Conservation (phyloP, 2,329 filamentous ascomycete genomes). For the Fusarium circinatum region DNA sequence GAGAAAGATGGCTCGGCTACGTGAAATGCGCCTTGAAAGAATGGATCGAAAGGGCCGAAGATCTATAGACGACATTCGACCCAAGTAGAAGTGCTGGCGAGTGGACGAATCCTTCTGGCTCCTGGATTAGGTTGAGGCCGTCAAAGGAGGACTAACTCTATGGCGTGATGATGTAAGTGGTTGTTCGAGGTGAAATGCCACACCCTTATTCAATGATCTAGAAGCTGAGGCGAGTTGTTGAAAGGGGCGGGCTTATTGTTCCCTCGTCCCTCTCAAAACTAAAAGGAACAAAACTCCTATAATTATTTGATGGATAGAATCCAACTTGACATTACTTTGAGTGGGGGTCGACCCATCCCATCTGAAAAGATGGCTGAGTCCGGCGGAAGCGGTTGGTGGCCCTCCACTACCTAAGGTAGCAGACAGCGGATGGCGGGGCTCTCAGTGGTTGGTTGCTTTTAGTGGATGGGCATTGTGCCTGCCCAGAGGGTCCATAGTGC, state of each 20-base stretch:
- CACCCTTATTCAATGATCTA: slow-evolving; percentile 2
- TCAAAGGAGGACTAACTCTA: not conserved
- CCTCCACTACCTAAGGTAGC: slow-evolving; percentile 1
- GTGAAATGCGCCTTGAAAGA: slow-evolving; percentile 39
- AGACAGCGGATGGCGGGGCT: slow-evolving; percentile 28
- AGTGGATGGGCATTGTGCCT: not conserved
- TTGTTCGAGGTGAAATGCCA: slow-evolving; percentile 9
- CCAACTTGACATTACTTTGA: slow-evolving; percentile 20
- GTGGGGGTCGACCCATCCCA: slow-evolving; percentile 31
- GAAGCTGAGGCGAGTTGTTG: slow-evolving; percentile 4
- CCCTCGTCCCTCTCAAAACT: slow-evolving; percentile 23
- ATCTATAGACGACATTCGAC: slow-evolving; percentile 37
- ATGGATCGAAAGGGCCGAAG: slow-evolving; percentile 38
- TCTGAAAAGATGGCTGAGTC: slow-evolving; percentile 26
- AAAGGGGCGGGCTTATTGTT: slow-evolving; percentile 14
- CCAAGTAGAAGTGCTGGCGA: slow-evolving; percentile 21
- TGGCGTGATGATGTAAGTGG: slow-evolving; percentile 26
- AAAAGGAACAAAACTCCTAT: slow-evolving; percentile 37
- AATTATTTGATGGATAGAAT: slow-evolving; percentile 27
- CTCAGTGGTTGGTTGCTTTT: slow-evolving; percentile 5
- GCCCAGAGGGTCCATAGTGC: not conserved
- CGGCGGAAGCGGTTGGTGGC: slow-evolving; percentile 21
- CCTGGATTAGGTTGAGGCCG: slow-evolving; percentile 28
- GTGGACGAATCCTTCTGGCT: slow-evolving; percentile 35
- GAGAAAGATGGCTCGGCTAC: slow-evolving; percentile 17